A percentile compares a stretch with the other conserved stretches of the same genome.
Evolutionary conservation across 2,329 filamentous ascomycete genomes (phyloP).

Genomic region (Cladosporium colombiae): DNA sequence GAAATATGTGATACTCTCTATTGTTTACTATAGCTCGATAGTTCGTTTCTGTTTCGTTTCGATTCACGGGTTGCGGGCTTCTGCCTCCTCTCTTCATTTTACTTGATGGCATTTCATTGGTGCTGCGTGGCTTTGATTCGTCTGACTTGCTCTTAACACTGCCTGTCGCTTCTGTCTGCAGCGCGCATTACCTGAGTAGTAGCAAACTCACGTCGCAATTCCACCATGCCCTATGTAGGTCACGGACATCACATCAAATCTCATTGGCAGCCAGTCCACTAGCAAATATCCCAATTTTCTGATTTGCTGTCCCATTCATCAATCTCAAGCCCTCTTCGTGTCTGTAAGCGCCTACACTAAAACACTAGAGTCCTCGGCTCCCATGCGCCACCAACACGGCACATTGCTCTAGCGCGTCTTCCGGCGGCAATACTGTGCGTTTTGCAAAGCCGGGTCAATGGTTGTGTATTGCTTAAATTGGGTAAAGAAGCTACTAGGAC

Average conservation of each 20-base stretch:
- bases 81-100: neutral
- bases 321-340: neutral
- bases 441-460: constrained; percentile 1
- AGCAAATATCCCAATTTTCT: neutral
- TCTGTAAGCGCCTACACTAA: neutral
- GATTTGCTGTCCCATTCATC: neutral
- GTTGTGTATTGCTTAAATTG: neutral
- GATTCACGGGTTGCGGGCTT: neutral
- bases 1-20: constrained; percentile 17
- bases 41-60: neutral
- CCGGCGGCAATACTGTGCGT: neutral
- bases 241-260: neutral
- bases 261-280: neutral
- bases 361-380: neutral
- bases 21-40: constrained; percentile 10
- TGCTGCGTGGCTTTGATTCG: neutral
- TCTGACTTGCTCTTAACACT: neutral
- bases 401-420: neutral
- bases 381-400: constrained; percentile 7
- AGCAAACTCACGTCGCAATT: neutral
- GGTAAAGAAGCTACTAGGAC: neutral
- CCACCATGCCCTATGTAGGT: no score
- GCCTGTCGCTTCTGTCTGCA: neutral
- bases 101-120: neutral
- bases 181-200: neutral